Conservation (phyloP, 140 eudicot species). For the Ambrosia hybrid region DNA sequence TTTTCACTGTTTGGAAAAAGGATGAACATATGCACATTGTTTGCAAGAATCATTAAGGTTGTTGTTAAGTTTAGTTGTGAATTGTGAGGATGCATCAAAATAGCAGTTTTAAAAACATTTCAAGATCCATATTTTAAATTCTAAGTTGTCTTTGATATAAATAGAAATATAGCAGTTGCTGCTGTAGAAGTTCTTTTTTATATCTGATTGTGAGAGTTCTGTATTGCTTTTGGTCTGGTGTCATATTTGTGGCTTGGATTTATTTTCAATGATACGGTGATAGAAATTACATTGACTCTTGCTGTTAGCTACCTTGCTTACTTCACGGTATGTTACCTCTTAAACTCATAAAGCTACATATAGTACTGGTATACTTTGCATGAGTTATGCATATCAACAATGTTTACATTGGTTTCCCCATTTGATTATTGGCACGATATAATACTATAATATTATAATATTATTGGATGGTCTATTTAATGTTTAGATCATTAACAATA, state of each 20-base stretch:
- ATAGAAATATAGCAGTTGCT: background rate
- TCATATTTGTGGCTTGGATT: constrained; percentile 94
- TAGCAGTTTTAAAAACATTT: background rate
- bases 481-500: no score
- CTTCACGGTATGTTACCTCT: constrained; percentile 62
- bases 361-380: no score
- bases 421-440: no score
- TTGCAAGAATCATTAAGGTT: background rate
- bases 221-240: constrained; percentile 86
- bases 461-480: no score
- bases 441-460: no score
- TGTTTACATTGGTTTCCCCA: no score
- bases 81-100: constrained; percentile 4
- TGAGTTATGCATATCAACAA: no score
- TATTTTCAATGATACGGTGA: constrained; percentile 90
- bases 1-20: background rate
- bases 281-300: constrained; percentile 88
- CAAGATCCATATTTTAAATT: background rate
- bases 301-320: constrained; percentile 96
- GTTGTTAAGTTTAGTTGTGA: background rate
- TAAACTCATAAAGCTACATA: background rate
- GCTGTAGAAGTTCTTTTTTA: no score
- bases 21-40: background rate
- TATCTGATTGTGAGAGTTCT: background rate
- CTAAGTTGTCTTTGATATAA: background rate